phyloP scores from a whole-genome alignment of 805 yeast genomes.

The Wickerhamomyces bisporus region DNA sequence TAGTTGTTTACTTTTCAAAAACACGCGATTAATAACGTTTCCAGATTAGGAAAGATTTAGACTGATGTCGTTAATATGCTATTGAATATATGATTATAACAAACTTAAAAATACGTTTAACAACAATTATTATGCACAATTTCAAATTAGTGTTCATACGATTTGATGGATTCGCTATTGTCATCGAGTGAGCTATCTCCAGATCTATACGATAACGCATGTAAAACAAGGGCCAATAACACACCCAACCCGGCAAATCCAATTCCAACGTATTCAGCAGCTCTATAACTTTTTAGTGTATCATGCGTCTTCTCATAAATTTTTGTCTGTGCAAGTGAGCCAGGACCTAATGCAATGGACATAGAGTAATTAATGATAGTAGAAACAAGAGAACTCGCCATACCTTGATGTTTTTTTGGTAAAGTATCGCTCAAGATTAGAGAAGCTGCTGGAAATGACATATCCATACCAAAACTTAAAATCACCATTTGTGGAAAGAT shows the following conservation, averaged over 20 bases:
- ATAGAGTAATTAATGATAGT: constrained; percentile 71
- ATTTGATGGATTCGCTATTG: too few species aligned
- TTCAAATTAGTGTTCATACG: too few species aligned
- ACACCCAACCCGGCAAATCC: constrained; percentile 54
- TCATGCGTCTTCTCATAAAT: constrained; percentile 24
- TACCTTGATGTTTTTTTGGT: constrained; percentile 65
- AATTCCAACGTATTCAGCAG: constrained; percentile 54
- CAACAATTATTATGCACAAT: too few species aligned
- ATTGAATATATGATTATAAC: too few species aligned
- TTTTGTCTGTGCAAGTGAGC: constrained; percentile 57
- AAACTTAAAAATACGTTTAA: too few species aligned
- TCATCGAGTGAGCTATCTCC: too few species aligned
- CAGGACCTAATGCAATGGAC: constrained; percentile 65
- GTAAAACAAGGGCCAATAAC: constrained; percentile 15
- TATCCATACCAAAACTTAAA: constrained; percentile 70
- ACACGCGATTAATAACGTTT: too few species aligned
- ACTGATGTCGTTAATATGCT: too few species aligned
- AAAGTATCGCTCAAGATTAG: constrained; percentile 53
- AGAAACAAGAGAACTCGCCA: constrained; percentile 69
- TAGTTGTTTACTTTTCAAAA: too few species aligned
- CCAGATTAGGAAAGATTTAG: too few species aligned
- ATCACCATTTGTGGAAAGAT: constrained; percentile 52
- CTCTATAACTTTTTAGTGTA: constrained; percentile 42
- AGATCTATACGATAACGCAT: constrained; percentile 1
- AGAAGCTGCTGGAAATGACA: constrained; percentile 72